These are phyloP conservation scores for Penicillium odoratum DNA, from an alignment of 495 filamentous ascomycete genomes.

Conservation along the genomic window DNA sequence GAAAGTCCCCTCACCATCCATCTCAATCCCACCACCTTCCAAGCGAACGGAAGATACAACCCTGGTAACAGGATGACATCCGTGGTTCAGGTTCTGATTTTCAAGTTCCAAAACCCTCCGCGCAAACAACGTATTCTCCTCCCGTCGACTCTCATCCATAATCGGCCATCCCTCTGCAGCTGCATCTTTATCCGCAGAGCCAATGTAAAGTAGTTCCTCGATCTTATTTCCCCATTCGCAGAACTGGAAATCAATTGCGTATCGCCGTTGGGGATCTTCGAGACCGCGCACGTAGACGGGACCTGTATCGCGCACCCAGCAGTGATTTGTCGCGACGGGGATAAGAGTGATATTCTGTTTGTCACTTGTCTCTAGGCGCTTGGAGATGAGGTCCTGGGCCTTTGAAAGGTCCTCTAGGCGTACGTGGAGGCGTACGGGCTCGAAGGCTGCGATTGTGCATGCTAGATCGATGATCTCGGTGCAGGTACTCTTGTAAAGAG, in stretches of 20 bases:
- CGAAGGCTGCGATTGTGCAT: slow-evolving; percentile 33
- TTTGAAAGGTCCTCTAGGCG: slow-evolving; percentile 24
- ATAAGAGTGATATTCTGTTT: slow-evolving; percentile 23
- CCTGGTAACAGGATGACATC: slow-evolving; percentile 10
- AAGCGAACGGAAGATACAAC: slow-evolving; percentile 24
- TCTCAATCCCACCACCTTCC: slow-evolving; percentile 36
- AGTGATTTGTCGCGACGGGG: slow-evolving; percentile 29
- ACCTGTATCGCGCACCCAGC: slow-evolving; percentile 39
- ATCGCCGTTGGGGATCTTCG: slow-evolving; percentile 15
- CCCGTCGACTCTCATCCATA: slow-evolving; percentile 10
- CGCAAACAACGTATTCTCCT: slow-evolving; percentile 33
- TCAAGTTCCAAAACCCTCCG: slow-evolving; percentile 25
- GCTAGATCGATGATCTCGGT: slow-evolving; percentile 33
- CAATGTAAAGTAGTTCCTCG: slow-evolving; percentile 17
- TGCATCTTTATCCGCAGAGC: slow-evolving; percentile 9
- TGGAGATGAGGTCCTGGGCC: slow-evolving; percentile 22
- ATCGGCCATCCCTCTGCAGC: slow-evolving; percentile 21
- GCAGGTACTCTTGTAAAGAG: slow-evolving; percentile 24
- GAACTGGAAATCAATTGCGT: slow-evolving; percentile 35
- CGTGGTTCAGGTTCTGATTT: not conserved
- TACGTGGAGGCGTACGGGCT: slow-evolving; percentile 35
- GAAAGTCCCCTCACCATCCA: slow-evolving; percentile 39
- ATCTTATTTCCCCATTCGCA: slow-evolving; percentile 38
- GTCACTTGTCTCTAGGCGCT: not conserved
- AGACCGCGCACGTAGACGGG: slow-evolving; percentile 33